A percentile compares a stretch with the other conserved stretches of the same genome.
These are phyloP conservation scores for Ophiostoma himal-ulmi DNA, from an alignment of 2,329 filamentous ascomycete genomes.

Conservation along the genomic window DNA sequence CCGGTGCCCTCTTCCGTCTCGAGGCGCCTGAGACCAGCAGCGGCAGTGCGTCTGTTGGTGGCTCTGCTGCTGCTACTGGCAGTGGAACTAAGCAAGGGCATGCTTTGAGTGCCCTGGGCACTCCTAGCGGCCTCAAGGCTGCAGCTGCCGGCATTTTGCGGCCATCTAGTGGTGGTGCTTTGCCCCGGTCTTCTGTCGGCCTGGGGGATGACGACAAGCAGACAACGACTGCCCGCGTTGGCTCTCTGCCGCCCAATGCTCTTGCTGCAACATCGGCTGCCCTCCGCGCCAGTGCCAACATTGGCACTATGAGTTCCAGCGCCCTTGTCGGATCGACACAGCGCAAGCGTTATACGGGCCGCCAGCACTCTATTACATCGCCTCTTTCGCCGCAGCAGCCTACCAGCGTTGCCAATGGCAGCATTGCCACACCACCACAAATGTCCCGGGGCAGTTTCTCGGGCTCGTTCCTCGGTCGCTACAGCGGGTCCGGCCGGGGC, in stretches of 20 bases:
- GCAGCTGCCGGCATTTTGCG: conserved; percentile 17
- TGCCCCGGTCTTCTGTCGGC: conserved; percentile 14
- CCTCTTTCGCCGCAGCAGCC: neutral
- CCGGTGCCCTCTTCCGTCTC: conserved; percentile 42
- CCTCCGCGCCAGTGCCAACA: neutral
- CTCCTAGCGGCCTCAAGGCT: conserved; percentile 4
- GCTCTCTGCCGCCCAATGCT: conserved; percentile 14
- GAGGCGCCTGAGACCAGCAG: conserved; percentile 33
- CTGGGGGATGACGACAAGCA: neutral
- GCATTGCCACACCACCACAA: conserved; percentile 34
- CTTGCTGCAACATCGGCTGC: conserved; percentile 8
- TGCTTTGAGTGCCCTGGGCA: neutral
- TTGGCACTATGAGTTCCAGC: neutral
- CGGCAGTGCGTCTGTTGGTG: neutral
- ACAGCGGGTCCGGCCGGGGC: conserved; percentile 21
- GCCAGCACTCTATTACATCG: neutral
- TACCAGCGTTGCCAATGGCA: neutral
- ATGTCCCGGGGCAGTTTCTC: conserved; percentile 43
- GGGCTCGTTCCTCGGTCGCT: conserved; percentile 33
- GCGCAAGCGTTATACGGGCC: conserved; percentile 23
- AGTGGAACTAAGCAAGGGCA: neutral
- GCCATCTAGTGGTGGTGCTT: conserved; percentile 17
- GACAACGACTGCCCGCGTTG: neutral
- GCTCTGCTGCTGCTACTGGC: neutral
- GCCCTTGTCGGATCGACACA: conserved; percentile 14